Evolutionary conservation across 78 protist species (phyloP), one percentile per base, ranked within the genome.

Genomic region (Dictyostelium purpureum): DNA sequence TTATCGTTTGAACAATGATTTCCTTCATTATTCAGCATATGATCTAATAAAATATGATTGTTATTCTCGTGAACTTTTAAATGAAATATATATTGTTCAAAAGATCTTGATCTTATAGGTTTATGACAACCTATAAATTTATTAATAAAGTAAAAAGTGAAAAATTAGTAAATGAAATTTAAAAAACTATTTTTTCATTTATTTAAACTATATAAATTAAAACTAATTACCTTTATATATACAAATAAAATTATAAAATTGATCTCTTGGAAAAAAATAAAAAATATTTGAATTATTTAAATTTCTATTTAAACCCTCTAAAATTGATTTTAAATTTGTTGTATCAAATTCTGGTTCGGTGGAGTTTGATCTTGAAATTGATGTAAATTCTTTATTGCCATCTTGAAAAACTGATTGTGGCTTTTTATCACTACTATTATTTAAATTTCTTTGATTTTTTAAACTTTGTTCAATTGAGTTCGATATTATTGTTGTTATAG

Each of bases 201-300:
- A 37, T 69, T 21, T 69, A 21, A n/a, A n/a, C n/a, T n/a, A n/a
- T n/a, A n/a, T n/a, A n/a, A n/a, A n/a, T n/a, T n/a, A n/a, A 42
- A 24, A 21, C 7, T 18, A 75, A 35, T 31, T 82, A 82, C 90
- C 91, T 73, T 59, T 66, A 59, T 73, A 85, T 70, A 71, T 75
- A 73, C 91, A 85, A 12, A 85, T 85, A 65, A 85, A 85, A 85
- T 85, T 70, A 73, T 14, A 59, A 45, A 45, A 73, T 57, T 85
- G 91, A 57, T 85, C 91, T 35, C 81, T 51, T 85, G 91, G 91
- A 31, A 85, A 85, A 51, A 67, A 67, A 67, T 38, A 40, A 67
- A 38, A 40, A 67, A 38, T 67, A 67, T 67, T 67, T 67, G 43
- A 35, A 67, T 33, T 33, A 67, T 67, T 67, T 38, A 38, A 67